Evolutionary conservation across 768 basidiomycete species (phyloP).

Genomic region (Amylocystis lapponica): DNA sequence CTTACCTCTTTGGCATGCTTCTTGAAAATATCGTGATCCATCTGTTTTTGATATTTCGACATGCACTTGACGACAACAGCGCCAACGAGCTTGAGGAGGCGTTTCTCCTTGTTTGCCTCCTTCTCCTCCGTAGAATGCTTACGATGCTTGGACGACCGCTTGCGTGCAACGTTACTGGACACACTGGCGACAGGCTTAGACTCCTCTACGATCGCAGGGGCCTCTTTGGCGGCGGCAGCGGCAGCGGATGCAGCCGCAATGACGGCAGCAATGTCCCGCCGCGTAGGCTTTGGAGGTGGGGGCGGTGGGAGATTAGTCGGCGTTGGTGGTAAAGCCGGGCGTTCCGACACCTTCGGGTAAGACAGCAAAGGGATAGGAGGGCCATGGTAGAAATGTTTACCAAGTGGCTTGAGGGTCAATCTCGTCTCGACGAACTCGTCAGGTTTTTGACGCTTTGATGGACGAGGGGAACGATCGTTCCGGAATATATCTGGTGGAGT

Average conservation of each 20-base stretch:
- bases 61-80: constrained; percentile 88
- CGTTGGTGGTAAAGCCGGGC: no score
- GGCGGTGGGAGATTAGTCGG: no score
- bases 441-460: constrained; percentile 14
- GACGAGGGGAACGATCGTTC: constrained; percentile 7
- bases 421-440: constrained; percentile 9
- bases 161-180: constrained; percentile 20
- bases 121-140: constrained; percentile 53
- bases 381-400: no score
- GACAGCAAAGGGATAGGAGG: no score
- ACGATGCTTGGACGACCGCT: constrained; percentile 24
- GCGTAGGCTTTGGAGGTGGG: background rate
- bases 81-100: constrained; percentile 75
- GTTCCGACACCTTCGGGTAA: no score
- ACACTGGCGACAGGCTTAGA: constrained; percentile 5
- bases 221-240: constrained; percentile 17
- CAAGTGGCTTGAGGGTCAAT: constrained; percentile 21
- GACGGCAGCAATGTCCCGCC: constrained; percentile 31
- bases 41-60: constrained; percentile 77
- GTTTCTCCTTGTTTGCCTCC: constrained; percentile 74
- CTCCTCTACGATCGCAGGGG: constrained; percentile 24
- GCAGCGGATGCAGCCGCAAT: constrained; percentile 27
- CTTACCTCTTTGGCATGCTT: constrained; percentile 90
- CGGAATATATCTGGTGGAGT: background rate
- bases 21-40: constrained; percentile 85